Conservation (phyloP, 2,329 filamentous ascomycete species). For the Didymellaceae sp. region DNA sequence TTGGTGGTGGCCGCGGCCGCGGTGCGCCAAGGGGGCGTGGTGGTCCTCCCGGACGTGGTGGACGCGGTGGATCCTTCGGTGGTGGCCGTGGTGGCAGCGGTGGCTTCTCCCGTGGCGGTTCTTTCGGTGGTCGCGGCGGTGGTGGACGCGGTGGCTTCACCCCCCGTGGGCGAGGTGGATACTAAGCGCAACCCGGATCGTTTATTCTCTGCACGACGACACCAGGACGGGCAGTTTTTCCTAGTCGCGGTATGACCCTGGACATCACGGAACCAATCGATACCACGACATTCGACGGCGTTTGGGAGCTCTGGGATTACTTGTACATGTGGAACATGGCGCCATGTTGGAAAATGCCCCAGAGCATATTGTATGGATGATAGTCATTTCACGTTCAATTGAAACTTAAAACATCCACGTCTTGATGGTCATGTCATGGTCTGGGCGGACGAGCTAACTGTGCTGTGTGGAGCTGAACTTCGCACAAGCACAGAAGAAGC, state of each 20-base stretch:
- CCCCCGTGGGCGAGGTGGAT: slow-evolving; percentile 41
- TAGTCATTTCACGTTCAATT: slow-evolving; percentile 20
- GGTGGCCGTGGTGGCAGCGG: slow-evolving; percentile 45
- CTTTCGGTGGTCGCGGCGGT: slow-evolving; percentile 29
- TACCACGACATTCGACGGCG: slow-evolving; percentile 44
- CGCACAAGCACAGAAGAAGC: no score
- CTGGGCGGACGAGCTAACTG: no score
- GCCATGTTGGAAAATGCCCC: slow-evolving; percentile 27
- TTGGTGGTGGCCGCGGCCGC: slow-evolving; percentile 50
- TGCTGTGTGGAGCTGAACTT: no score
- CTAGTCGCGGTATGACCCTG: slow-evolving; percentile 26
- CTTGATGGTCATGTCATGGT: background rate
- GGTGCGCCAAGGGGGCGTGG: slow-evolving; percentile 60
- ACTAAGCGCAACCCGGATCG: slow-evolving; percentile 27
- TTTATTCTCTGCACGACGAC: slow-evolving; percentile 16
- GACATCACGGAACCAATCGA: slow-evolving; percentile 36
- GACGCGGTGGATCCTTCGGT: slow-evolving; percentile 50
- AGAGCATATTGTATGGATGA: slow-evolving; percentile 18
- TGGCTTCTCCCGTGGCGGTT: slow-evolving; percentile 43
- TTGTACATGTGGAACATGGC: slow-evolving; percentile 36
- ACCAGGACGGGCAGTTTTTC: slow-evolving; percentile 23
- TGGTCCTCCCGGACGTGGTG: slow-evolving; percentile 48
- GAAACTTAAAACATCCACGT: slow-evolving; percentile 13
- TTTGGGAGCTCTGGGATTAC: slow-evolving; percentile 39
- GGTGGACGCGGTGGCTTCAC: slow-evolving; percentile 33